These are phyloP conservation scores for Phytophthora sp. DNA, from an alignment of 352 stramenopile genomes.

Conservation along the genomic window DNA sequence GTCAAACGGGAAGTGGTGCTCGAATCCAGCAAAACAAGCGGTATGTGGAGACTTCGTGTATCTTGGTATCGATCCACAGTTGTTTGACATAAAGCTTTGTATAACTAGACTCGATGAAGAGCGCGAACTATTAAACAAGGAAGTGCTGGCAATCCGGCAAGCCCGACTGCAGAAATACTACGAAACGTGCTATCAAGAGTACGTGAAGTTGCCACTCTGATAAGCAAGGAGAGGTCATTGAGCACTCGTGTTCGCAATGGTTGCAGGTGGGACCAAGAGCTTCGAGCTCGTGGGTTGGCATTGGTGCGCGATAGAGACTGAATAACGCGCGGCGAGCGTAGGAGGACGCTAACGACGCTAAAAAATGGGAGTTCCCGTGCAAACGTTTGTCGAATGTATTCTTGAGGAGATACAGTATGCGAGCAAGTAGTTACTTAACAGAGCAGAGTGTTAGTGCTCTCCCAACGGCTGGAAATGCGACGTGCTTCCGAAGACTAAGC, in stretches of 20 bases:
- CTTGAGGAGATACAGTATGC: too few relatives aligned
- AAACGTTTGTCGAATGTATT: too few relatives aligned
- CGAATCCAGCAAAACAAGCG: conserved; percentile 62
- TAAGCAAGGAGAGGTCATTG: neutral
- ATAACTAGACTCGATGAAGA: conserved; percentile 62
- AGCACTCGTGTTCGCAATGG: neutral
- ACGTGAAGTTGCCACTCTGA: neutral
- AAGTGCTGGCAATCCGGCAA: conserved; percentile 65
- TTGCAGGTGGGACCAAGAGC: conserved; percentile 70
- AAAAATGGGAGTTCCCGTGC: too few relatives aligned
- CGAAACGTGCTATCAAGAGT: conserved; percentile 77
- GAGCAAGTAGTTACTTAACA: too few relatives aligned
- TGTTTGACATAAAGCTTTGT: neutral
- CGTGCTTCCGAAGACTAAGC: too few relatives aligned
- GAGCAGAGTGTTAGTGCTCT: too few relatives aligned
- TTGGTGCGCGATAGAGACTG: conserved; percentile 75
- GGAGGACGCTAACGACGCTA: too few relatives aligned
- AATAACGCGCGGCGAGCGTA: too few relatives aligned
- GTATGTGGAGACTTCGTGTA: conserved; percentile 25
- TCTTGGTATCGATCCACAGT: neutral
- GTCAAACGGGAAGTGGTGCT: conserved; percentile 54
- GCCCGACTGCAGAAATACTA: conserved; percentile 79
- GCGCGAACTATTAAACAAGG: conserved; percentile 80
- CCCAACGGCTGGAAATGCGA: too few relatives aligned
- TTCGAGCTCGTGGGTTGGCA: conserved; percentile 72